A percentile compares a stretch with the other conserved stretches of the same genome.
phyloP scores from a whole-genome alignment of 2,329 filamentous ascomycete genomes.

The Aspergillus brunneoviolaceus region DNA sequence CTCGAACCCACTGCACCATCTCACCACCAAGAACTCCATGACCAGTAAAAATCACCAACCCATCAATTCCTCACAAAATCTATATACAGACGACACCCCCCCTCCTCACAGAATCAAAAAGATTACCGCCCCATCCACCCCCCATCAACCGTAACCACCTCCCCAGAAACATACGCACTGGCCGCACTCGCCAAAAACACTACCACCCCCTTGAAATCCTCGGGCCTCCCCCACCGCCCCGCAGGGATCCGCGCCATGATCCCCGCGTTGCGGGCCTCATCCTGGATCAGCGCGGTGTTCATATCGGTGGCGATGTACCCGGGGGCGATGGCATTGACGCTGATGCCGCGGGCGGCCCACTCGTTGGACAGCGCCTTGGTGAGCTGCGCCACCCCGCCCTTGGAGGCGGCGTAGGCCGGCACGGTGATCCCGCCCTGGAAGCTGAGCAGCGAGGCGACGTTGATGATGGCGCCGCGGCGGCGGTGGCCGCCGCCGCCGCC shows the following conservation, averaged over 20 bases:
- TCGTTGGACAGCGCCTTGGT: slow-evolving; percentile 85
- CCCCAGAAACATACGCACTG: slow-evolving; percentile 76
- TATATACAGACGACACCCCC: too few relatives aligned
- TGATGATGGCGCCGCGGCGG: slow-evolving; percentile 62
- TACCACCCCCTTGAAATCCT: slow-evolving; percentile 81
- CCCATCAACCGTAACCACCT: slow-evolving; percentile 79
- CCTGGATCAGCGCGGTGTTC: slow-evolving; percentile 76
- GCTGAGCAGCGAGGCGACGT: slow-evolving; percentile 75
- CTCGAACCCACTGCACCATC: too few relatives aligned
- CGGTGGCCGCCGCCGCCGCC: slow-evolving; percentile 10
- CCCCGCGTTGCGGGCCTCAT: slow-evolving; percentile 65
- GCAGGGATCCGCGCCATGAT: slow-evolving; percentile 80
- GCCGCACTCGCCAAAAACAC: slow-evolving; percentile 74
- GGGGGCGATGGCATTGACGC: slow-evolving; percentile 84
- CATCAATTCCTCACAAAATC: too few relatives aligned
- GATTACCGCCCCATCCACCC: slow-evolving; percentile 84
- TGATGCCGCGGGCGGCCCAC: slow-evolving; percentile 76
- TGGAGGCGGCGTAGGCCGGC: slow-evolving; percentile 81
- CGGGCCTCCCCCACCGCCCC: slow-evolving; percentile 75
- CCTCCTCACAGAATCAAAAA: not conserved
- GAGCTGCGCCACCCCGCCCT: slow-evolving; percentile 80
- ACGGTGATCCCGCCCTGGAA: slow-evolving; percentile 89
- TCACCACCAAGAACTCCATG: too few relatives aligned
- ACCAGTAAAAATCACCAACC: too few relatives aligned
- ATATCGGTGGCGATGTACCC: slow-evolving; percentile 90